A percentile compares a stretch with the other conserved stretches of the same genome.
Conservation (phyloP, 176 grass and related monocot genomes). For the Pontederia crassipes region DNA sequence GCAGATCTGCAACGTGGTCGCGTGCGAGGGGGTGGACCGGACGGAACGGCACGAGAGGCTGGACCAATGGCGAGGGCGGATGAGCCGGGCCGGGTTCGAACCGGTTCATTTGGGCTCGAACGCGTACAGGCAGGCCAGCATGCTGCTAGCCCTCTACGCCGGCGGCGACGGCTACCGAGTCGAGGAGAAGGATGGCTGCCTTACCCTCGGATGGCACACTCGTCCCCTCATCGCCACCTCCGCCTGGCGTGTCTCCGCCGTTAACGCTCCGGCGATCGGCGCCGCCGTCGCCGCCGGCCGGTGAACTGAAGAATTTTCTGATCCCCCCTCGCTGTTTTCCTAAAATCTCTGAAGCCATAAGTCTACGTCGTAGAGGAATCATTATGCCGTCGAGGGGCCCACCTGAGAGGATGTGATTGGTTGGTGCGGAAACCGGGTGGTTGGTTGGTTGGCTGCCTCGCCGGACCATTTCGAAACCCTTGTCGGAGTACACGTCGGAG, state of each 20-base stretch:
- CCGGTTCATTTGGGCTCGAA: conserved; percentile 17
- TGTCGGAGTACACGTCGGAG: too few relatives aligned
- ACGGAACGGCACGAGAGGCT: conserved; percentile 31
- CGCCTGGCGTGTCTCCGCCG: conserved; percentile 14
- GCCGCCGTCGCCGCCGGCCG: not conserved
- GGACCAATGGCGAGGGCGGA: conserved; percentile 18
- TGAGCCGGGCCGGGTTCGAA: conserved; percentile 16
- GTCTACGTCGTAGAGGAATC: too few relatives aligned
- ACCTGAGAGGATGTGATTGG: too few relatives aligned
- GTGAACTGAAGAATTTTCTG: too few relatives aligned
- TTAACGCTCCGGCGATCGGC: not conserved
- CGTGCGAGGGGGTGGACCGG: conserved; percentile 2
- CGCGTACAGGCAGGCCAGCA: not conserved
- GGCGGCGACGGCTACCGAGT: not conserved
- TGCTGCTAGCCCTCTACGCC: not conserved
- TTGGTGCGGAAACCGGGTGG: too few relatives aligned
- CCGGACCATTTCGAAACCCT: too few relatives aligned
- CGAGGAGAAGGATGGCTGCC: conserved; percentile 1
- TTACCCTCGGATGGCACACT: conserved; percentile 20
- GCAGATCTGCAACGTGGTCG: conserved; percentile 24
- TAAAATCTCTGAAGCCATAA: too few relatives aligned
- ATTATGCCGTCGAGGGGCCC: too few relatives aligned
- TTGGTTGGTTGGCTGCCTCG: too few relatives aligned
- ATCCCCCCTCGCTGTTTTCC: too few relatives aligned
- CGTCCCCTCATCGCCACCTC: conserved; percentile 23